Conservation (phyloP, 1,284 basidiomycete species). For the Trametes versicolor region DNA sequence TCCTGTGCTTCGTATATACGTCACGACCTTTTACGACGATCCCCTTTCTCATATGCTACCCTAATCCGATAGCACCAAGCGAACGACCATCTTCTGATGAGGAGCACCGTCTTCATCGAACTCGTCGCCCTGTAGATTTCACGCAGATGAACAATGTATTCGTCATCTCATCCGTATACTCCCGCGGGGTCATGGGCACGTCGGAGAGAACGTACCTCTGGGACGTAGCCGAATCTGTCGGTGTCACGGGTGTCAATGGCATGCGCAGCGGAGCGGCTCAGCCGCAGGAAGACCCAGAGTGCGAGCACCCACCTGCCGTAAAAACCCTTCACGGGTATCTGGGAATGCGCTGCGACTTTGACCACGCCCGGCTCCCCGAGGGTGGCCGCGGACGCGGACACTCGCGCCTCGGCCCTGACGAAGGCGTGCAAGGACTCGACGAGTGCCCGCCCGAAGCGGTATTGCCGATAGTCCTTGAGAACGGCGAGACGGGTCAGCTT, state of each 20-base stretch:
- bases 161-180: slow-evolving; percentile 20
- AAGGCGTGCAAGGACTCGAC: slow-evolving; percentile 69
- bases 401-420: slow-evolving; percentile 52
- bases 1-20: slow-evolving; percentile 38
- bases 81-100: slow-evolving; percentile 79
- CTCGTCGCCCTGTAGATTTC: slow-evolving; percentile 64
- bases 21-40: slow-evolving; percentile 37
- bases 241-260: slow-evolving; percentile 28
- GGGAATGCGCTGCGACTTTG: slow-evolving; percentile 70
- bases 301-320: slow-evolving; percentile 70
- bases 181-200: slow-evolving; percentile 20
- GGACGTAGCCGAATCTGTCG: slow-evolving; percentile 73
- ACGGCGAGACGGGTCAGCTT: slow-evolving; percentile 78
- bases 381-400: slow-evolving; percentile 39
- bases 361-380: slow-evolving; percentile 38
- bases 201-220: slow-evolving; percentile 59
- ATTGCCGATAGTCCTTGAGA: slow-evolving; percentile 69
- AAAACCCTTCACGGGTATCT: slow-evolving; percentile 74
- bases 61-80: slow-evolving; percentile 53
- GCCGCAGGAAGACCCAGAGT: slow-evolving; percentile 21
- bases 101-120: slow-evolving; percentile 86
- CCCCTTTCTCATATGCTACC: slow-evolving; percentile 31
- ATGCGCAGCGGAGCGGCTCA: slow-evolving; percentile 24
- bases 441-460: slow-evolving; percentile 70
- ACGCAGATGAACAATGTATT: slow-evolving; percentile 30